phyloP scores from a whole-genome alignment of 176 grass and related monocot genomes.

The Oryza meyeriana region DNA sequence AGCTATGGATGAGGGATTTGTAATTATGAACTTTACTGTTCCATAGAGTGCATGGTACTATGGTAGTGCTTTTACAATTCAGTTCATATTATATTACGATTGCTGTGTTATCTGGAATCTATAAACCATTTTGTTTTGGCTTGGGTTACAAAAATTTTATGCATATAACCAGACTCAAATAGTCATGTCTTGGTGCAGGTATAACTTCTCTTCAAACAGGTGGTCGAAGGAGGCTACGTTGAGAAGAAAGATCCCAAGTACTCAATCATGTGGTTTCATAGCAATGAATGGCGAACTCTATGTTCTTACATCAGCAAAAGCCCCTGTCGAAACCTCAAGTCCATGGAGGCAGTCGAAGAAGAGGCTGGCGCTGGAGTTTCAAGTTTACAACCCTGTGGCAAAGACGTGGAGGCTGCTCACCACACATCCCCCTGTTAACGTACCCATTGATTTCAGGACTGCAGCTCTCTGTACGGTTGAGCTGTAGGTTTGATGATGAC shows the following conservation, averaged over 20 bases:
- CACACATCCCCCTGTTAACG: constrained; percentile 45
- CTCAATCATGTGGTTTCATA: constrained; percentile 58
- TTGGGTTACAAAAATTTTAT: neutral
- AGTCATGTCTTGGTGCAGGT: constrained; percentile 43
- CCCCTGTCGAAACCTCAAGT: constrained; percentile 23
- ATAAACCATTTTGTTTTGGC: neutral
- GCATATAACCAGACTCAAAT: neutral
- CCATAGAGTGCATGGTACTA: neutral
- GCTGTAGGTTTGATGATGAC: constrained; percentile 34
- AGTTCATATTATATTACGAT: neutral
- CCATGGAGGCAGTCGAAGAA: constrained; percentile 45
- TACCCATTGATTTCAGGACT: constrained; percentile 56
- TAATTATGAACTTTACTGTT: neutral
- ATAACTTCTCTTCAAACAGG: constrained; percentile 57
- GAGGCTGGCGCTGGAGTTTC: constrained; percentile 51
- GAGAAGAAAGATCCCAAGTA: constrained; percentile 57
- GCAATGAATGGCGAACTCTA: constrained; percentile 71
- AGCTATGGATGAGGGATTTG: neutral
- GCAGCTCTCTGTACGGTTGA: constrained; percentile 65
- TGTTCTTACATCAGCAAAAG: constrained; percentile 51
- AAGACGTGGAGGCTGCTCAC: constrained; percentile 72
- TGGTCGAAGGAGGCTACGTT: constrained; percentile 60
- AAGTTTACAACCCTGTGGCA: constrained; percentile 63
- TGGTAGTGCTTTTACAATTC: neutral
- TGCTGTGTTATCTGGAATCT: neutral